Percentiles rank a stretch among this genome's conserved stretches.
phyloP scores from a whole-genome alignment of 768 basidiomycete species.

The Boletus tomentosulus region DNA sequence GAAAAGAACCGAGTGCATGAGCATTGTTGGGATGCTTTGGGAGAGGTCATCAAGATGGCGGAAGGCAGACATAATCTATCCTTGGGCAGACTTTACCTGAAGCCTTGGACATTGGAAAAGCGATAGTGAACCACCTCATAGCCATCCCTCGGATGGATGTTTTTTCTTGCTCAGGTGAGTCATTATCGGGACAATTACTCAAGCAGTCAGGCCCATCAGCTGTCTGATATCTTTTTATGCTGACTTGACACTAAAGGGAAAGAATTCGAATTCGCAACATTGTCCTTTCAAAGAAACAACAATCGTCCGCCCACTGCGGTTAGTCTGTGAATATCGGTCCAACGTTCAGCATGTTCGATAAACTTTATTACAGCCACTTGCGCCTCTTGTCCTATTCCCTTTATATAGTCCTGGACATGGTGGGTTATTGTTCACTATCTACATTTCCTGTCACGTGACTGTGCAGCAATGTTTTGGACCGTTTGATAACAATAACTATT shows the following conservation, averaged over 20 bases:
- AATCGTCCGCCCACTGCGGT: background rate
- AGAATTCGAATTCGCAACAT: background rate
- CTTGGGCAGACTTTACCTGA: slow-evolving; percentile 43
- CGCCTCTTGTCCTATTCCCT: background rate
- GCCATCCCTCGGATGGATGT: background rate
- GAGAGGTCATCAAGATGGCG: slow-evolving; percentile 54
- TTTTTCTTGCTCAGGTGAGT: slow-evolving; percentile 5
- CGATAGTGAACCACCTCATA: background rate
- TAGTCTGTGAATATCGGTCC: slow-evolving; percentile 6
- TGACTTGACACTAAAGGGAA: background rate
- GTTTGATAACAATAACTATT: slow-evolving; percentile 26
- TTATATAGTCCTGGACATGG: background rate
- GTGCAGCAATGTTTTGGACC: background rate
- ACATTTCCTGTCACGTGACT: slow-evolving; percentile 20
- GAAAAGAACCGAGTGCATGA: slow-evolving; percentile 31
- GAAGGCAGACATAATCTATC: slow-evolving; percentile 50
- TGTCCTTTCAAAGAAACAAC: slow-evolving; percentile 12
- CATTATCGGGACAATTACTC: background rate
- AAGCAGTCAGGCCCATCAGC: background rate
- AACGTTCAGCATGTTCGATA: background rate
- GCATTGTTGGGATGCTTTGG: slow-evolving; percentile 44
- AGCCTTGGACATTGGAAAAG: slow-evolving; percentile 22
- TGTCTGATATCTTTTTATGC: background rate
- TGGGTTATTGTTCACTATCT: slow-evolving; percentile 25
- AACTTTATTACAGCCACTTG: slow-evolving; percentile 16